Evolutionary conservation across 2,329 filamentous ascomycete genomes (phyloP), one percentile per base, ranked within the genome.

Genomic region (Tolypocladium amazonense): DNA sequence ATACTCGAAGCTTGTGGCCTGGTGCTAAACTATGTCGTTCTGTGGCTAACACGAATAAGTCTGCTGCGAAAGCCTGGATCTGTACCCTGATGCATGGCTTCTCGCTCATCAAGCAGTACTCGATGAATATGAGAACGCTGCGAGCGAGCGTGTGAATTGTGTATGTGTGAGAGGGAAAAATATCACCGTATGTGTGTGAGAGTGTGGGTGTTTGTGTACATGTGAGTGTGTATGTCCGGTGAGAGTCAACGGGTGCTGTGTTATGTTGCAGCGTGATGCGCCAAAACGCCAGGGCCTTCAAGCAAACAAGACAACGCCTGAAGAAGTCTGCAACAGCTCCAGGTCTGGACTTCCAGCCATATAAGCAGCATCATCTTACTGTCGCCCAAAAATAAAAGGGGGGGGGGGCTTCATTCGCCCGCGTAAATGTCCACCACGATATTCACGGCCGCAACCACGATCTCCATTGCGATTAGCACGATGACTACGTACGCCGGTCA

Each of bases 381-480:
- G 50, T 37, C 50, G 50, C 20, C n/a, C 23, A 25, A 38, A 59
- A 33, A 37, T n/a, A 27, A 59, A 50, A 25, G 27, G 41, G 14
- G 6, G n/a, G n/a, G n/a, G n/a, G n/a, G n/a, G n/a, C n/a, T 57
- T 47, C 61, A 67, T 25, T 69, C 68, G 64, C 73, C 74, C 14
- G 71, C 92, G 69, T 95, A 95, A 65, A 97, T 72, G 73, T 97
- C 94, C 39, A 97, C 94, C 37, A 97, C 83, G 64, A 99, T 97
- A 73, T 97, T 97, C 67, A 97, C 88, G 23, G 85, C 89, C 1
- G 92, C 92, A 56, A 97, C 92, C 9, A 97, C 77, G 63, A 97
- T 97, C 72, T 99, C 94, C 15, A 92, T 92, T 9, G 92, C 93
- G 69, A 99, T 97, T 56, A 99, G 85, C 27, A 97, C 82, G 68